These are phyloP conservation scores for Fraxinus nigra DNA, from an alignment of 305 asterid genomes.

Conservation along the genomic window DNA sequence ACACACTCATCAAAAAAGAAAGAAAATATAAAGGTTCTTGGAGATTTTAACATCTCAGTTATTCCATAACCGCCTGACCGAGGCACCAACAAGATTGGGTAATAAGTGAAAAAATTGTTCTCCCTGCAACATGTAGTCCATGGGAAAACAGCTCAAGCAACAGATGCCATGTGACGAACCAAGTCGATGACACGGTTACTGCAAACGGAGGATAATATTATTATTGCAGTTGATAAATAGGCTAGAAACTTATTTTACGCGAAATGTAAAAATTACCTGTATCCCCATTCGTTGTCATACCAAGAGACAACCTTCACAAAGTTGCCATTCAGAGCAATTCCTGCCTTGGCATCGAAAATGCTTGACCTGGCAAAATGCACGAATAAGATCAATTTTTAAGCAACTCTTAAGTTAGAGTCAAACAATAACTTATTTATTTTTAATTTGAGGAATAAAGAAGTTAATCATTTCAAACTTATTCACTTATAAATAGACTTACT, in stretches of 20 bases:
- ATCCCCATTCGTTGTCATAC: neutral
- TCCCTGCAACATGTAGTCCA: neutral
- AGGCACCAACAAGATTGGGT: neutral
- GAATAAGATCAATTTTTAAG: neutral
- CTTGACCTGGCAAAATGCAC: neutral
- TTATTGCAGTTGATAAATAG: neutral
- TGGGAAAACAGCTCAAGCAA: neutral
- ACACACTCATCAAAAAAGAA: neutral
- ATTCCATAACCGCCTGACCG: neutral
- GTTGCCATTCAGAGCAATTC: neutral
- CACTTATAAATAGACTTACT: neutral
- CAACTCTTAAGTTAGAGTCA: neutral
- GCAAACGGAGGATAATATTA: neutral
- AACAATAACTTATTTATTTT: neutral
- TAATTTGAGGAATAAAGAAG: neutral
- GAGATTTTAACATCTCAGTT: neutral
- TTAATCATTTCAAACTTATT: neutral
- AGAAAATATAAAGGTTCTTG: neutral
- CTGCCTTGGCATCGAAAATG: neutral
- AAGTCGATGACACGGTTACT: neutral
- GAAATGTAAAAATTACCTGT: neutral
- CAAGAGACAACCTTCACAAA: neutral
- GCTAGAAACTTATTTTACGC: neutral
- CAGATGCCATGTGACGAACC: neutral
- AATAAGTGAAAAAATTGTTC: neutral